Evolutionary conservation across 2,329 filamentous ascomycete species (phyloP), one percentile per base, ranked within the genome.

Genomic region (Canariomyces notabilis): DNA sequence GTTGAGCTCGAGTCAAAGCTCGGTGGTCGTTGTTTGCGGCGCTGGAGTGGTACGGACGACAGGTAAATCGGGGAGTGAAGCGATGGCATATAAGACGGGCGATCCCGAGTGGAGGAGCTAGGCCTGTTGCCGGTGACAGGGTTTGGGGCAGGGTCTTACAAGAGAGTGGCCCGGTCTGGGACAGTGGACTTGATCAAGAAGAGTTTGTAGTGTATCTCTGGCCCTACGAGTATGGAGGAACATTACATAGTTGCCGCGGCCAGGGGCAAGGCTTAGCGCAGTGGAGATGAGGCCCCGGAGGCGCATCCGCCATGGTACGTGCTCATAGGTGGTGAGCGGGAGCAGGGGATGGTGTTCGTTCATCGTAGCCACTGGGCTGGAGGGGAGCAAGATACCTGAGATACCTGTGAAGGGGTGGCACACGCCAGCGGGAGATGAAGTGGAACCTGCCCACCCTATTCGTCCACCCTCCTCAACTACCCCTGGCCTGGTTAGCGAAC

Each of bases 61-160:
- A 37, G 42, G 36, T 42, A 44, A 49, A 48, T 51, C 45, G 32
- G 48, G 38, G 35, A 46, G 42, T 47, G 34, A 39, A 49, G 37
- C 16, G 29, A 40, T 45, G 48, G 40, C 44, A 50, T 57, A 57
- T 57, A 58, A 57, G 49, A 58, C 56, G 53, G 56, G 49, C 53
- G 50, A 53, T 51, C 37, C 56, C 51, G 52, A 52, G 44, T 42
- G 37, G 44, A 31, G 26, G 46, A 42, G 37, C 37, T 54, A 26
- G 45, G 41, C 35, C 20, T 22, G 44, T 39, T 46, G 48, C 38
- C 47, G 45, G 49, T 42, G 39, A 47, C 38, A 19, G 34, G 43
- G 37, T 36, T 34, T 11, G 38, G 26, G 36, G 29, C 46, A 47
- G 49, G 42, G 49, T 45, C 11, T 44, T n/a, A n/a, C n/a, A n/a